Evolutionary conservation across 73 alveolate species (phyloP).

Genomic region (Paramecium tetraurelia): DNA sequence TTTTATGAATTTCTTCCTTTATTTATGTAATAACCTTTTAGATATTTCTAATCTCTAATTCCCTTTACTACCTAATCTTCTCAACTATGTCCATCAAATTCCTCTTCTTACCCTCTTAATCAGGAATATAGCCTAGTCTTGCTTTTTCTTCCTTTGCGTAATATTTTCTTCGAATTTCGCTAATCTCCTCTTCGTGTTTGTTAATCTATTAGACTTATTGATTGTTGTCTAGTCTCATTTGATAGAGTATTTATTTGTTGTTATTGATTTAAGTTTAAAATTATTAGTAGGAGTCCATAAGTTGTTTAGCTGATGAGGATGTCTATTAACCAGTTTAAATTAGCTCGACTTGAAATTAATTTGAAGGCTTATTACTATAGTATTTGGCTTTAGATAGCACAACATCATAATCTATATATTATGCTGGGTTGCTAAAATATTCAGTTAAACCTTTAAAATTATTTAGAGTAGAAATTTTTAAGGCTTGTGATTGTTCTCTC

Average conservation of each 20-base stretch:
- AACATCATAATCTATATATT: slow-evolving; percentile 36
- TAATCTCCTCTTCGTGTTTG: slow-evolving; percentile 3
- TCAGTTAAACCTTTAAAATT: slow-evolving; percentile 49
- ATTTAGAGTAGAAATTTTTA: slow-evolving; percentile 14
- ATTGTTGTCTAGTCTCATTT: slow-evolving; percentile 34
- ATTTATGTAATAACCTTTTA: background rate
- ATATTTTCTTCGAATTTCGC: slow-evolving; percentile 25
- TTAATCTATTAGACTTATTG: background rate
- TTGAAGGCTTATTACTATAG: slow-evolving; percentile 1
- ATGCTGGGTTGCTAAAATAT: slow-evolving; percentile 40
- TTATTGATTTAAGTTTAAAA: slow-evolving; percentile 11
- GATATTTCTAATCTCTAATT: background rate
- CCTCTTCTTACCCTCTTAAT: slow-evolving; percentile 3
- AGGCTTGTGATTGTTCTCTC: slow-evolving; percentile 31
- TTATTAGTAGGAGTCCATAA: slow-evolving; percentile 6
- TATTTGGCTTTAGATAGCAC: slow-evolving; percentile 27
- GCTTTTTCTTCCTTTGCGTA: slow-evolving; percentile 25
- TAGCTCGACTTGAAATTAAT: background rate
- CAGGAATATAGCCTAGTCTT: slow-evolving; percentile 20
- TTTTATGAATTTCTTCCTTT: background rate
- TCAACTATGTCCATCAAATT: slow-evolving; percentile 32
- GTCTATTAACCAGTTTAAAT: background rate
- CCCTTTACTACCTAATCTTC: slow-evolving; percentile 1
- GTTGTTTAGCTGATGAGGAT: background rate
- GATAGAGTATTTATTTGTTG: background rate